Evolutionary conservation across 2,329 filamentous ascomycete species (phyloP).

Genomic region (Nemania diffusa): DNA sequence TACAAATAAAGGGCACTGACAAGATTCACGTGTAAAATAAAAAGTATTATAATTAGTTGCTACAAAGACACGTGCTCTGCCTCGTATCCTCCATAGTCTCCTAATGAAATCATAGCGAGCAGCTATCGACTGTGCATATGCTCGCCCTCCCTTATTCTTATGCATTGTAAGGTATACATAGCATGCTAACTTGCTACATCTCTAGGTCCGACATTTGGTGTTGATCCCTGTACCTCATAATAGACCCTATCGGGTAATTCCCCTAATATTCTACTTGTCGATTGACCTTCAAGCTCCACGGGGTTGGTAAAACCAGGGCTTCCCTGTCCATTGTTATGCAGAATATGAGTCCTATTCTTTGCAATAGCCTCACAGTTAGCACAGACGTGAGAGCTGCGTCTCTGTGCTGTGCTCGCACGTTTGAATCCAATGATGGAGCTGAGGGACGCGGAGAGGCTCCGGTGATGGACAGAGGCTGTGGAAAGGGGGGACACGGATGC

Average conservation of each 20-base stretch:
- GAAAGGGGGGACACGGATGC: constrained; percentile 12
- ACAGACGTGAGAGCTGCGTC: background rate
- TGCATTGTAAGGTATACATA: background rate
- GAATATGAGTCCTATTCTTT: too few species aligned
- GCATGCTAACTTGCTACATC: background rate
- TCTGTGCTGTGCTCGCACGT: constrained; percentile 2
- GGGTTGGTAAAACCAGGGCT: constrained; percentile 2
- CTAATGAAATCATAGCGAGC: background rate
- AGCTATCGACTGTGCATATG: background rate
- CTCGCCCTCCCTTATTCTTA: too few species aligned
- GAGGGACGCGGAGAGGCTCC: constrained; percentile 23
- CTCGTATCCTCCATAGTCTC: background rate
- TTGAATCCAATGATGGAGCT: constrained; percentile 28
- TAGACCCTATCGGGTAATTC: constrained; percentile 3
- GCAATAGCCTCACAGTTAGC: background rate
- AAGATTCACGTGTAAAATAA: too few species aligned
- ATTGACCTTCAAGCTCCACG: constrained; percentile 30
- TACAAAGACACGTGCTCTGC: too few species aligned
- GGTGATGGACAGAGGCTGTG: background rate
- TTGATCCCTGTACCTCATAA: constrained; percentile 33
- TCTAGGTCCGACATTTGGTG: background rate
- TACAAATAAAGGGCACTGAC: too few species aligned
- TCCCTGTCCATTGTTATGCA: background rate
- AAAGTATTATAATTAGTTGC: background rate
- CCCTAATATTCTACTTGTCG: background rate